Evolutionary conservation across 202 grass and related monocot genomes (phyloP).

Genomic region (Elaeis oleifera): DNA sequence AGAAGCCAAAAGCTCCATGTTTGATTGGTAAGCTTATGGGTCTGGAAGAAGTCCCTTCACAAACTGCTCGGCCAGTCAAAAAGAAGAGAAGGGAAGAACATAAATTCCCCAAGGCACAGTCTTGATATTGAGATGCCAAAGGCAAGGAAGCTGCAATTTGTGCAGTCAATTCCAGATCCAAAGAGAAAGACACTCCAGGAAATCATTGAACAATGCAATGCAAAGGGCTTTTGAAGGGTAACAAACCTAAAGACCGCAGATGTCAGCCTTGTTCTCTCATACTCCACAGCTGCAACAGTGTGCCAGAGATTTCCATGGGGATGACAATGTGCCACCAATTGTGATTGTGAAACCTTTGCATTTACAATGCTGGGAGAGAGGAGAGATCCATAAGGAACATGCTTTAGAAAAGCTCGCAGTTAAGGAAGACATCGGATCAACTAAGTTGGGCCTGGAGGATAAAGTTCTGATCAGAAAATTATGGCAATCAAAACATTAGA

Average conservation of each 20-base stretch:
- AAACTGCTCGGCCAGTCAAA: slow-evolving; percentile 14
- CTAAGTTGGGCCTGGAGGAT: slow-evolving; percentile 20
- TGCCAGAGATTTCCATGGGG: not conserved
- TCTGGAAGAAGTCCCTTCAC: slow-evolving; percentile 45
- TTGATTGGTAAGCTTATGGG: slow-evolving; percentile 93
- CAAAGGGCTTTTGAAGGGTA: slow-evolving; percentile 38
- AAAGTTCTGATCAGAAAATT: slow-evolving; percentile 1
- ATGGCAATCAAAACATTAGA: not conserved
- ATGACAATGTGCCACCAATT: slow-evolving; percentile 16
- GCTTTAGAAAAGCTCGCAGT: slow-evolving; percentile 2
- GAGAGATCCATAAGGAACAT: not conserved
- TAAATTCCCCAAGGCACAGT: slow-evolving; percentile 39
- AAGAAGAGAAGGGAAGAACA: slow-evolving; percentile 35
- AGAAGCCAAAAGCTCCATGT: slow-evolving; percentile 37
- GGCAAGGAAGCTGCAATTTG: slow-evolving; percentile 23
- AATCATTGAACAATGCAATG: slow-evolving; percentile 39
- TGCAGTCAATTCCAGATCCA: slow-evolving; percentile 12
- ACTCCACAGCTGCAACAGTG: not conserved
- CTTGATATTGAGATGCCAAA: slow-evolving; percentile 67
- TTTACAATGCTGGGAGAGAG: not conserved
- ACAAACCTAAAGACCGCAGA: slow-evolving; percentile 15
- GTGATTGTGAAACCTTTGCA: slow-evolving; percentile 24
- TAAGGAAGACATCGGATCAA: slow-evolving; percentile 2
- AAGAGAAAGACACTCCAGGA: slow-evolving; percentile 30
- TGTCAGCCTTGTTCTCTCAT: not conserved